Percentiles rank a stretch among this genome's conserved stretches.
Evolutionary conservation across 306 rosid genomes (phyloP).

Genomic region (Begonia loranthoides): DNA sequence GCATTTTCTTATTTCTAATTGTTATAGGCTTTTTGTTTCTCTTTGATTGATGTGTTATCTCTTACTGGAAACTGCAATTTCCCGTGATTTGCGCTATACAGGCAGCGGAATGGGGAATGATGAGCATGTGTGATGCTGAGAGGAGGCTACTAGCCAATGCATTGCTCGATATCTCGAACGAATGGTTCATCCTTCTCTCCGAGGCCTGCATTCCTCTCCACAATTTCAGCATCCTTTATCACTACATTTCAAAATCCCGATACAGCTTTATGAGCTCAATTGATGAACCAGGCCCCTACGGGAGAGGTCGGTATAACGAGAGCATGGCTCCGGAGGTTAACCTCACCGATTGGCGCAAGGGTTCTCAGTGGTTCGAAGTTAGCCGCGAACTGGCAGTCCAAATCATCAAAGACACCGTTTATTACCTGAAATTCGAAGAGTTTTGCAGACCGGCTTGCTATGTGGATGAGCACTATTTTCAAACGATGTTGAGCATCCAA

Average conservation of each 20-base stretch:
- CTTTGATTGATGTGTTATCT: neutral
- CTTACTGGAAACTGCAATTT: neutral
- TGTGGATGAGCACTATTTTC: constrained; percentile 97
- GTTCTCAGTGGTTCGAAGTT: constrained; percentile 93
- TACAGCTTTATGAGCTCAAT: constrained; percentile 81
- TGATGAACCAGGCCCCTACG: constrained; percentile 83
- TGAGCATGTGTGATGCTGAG: constrained; percentile 97
- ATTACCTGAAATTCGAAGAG: constrained; percentile 57
- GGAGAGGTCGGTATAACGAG: constrained; percentile 76
- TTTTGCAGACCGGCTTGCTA: constrained; percentile 80
- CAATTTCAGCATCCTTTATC: constrained; percentile 62
- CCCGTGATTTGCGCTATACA: constrained; percentile 15
- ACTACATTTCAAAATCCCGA: constrained; percentile 57
- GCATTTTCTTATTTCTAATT: neutral
- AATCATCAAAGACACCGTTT: constrained; percentile 51
- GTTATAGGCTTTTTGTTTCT: neutral
- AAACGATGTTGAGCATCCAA: constrained; percentile 66
- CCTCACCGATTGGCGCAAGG: constrained; percentile 82
- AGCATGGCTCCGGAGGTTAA: constrained; percentile 81
- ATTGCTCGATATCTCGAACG: constrained; percentile 83
- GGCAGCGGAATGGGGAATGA: constrained; percentile 94
- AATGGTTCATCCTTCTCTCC: constrained; percentile 87
- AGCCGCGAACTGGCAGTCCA: constrained; percentile 55
- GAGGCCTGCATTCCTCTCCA: constrained; percentile 93
- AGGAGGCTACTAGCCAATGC: constrained; percentile 94